Conservation (phyloP, 169 alveolate species). For the Plasmodium gallinaceum region DNA sequence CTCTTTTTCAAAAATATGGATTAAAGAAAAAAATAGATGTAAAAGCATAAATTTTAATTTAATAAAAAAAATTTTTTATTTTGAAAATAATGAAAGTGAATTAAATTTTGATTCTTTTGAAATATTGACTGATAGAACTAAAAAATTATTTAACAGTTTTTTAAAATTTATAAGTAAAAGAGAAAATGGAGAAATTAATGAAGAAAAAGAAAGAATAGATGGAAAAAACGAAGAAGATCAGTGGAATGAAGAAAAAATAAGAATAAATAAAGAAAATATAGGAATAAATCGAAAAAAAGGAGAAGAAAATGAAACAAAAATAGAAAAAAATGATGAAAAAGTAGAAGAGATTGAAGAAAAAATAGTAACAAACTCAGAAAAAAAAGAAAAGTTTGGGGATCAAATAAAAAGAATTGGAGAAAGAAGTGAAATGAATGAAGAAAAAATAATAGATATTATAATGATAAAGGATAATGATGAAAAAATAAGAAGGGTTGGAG, state of each 20-base stretch:
- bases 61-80: conserved; percentile 28
- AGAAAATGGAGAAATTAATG: background rate
- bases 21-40: conserved; percentile 64
- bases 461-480: background rate
- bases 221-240: background rate
- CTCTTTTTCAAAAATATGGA: conserved; percentile 61
- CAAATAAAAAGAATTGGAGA: background rate
- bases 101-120: conserved; percentile 30
- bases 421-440: background rate
- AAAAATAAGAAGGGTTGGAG: background rate
- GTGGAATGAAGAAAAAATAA: background rate
- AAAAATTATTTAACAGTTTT: conserved; percentile 20
- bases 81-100: conserved; percentile 38
- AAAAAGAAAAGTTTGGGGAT: background rate
- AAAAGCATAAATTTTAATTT: conserved; percentile 15
- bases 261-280: background rate
- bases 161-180: conserved; percentile 20
- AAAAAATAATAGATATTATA: background rate
- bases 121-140: conserved; percentile 58
- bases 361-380: background rate
- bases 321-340: background rate
- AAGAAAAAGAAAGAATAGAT: background rate
- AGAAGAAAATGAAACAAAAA: background rate
- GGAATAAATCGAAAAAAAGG: background rate
- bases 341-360: background rate